Evolutionary conservation across 2,329 filamentous ascomycete genomes (phyloP).

Genomic region (Venturia carpophila): DNA sequence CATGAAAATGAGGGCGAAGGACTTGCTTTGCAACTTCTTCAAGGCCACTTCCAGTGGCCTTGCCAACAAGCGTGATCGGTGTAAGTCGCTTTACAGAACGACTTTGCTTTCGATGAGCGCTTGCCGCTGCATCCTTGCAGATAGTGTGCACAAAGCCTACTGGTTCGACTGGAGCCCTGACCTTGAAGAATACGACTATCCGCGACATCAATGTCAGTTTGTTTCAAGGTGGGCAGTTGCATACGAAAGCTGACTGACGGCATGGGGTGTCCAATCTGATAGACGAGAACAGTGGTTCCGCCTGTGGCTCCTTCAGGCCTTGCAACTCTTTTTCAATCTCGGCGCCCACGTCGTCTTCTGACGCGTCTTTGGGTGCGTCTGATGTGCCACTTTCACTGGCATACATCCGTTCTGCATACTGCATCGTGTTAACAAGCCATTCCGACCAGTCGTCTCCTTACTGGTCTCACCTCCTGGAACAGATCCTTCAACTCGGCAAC

Average conservation of each 20-base stretch:
- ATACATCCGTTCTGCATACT: constrained; percentile 59
- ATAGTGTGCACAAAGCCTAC: constrained; percentile 52
- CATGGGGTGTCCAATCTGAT: constrained; percentile 50
- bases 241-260: constrained; percentile 32
- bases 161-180: constrained; percentile 49
- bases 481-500: constrained; percentile 58
- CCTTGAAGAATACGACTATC: constrained; percentile 52
- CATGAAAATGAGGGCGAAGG: constrained; percentile 56
- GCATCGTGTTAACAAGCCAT: constrained; percentile 16
- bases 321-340: constrained; percentile 66
- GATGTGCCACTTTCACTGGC: constrained; percentile 31
- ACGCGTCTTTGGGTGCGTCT: constrained; percentile 35
- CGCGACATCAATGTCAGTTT: constrained; percentile 24
- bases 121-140: constrained; percentile 47
- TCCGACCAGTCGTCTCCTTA: background rate
- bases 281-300: constrained; percentile 44
- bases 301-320: constrained; percentile 47
- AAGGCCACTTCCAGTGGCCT: constrained; percentile 61
- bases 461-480: constrained; percentile 53
- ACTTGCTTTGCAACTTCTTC: constrained; percentile 57
- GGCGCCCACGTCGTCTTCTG: constrained; percentile 56
- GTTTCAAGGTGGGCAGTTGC: constrained; percentile 42
- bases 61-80: constrained; percentile 52
- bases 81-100: constrained; percentile 54
- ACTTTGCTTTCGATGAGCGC: constrained; percentile 45